Evolutionary conservation across 768 basidiomycete species (phyloP), one percentile per base, ranked within the genome.

Genomic region (Porphyrellus cyaneotinctus): DNA sequence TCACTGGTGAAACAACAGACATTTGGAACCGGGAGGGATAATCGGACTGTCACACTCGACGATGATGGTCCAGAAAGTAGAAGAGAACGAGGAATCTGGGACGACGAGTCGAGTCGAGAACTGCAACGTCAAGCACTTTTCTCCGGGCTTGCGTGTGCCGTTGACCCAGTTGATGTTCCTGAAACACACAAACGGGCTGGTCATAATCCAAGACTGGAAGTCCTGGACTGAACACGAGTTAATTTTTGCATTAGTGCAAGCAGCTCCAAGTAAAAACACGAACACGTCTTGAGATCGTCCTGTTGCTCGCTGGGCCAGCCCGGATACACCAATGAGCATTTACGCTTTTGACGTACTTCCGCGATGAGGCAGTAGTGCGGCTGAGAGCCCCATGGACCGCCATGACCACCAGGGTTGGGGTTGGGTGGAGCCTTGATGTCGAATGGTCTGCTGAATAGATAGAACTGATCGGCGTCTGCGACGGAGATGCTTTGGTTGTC

Each of bases 301-400:
- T 10, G 9, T 15, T 53, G 41, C 1, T 57, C 43, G 43, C 26
- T 49, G 4, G 55, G 43, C 55, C 55, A 57, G 30, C 10, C 39
- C 0, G 51, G 55, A 20, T 4, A 57, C 9, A 37, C 32, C 24
- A 20, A 26, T 15, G 20, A 33, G 12, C 46, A 43, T 12, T 53
- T 44, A 36, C 47, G 51, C 37, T 56, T 56, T 51, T 56, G 55
- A n/a, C 51, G 51, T 15, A 39, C 42, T 39, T 56, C 55, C 14
- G 41, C 55, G 24, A 53, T 6, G 26, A 49, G 2, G n/a, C 55
- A 56, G 32, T 49, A 56, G 37, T 56, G 54, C 17, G 31, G 23
- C 4, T 5, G 13, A 15, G 11, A 7, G 4, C 3, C 9, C 48
- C 39, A 44, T 30, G 11, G 22, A 24, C 13, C 23, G n/a, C n/a